Percentiles rank a stretch among this genome's conserved stretches.
These are phyloP conservation scores for Voacanga thouarsii DNA, from an alignment of 257 asterid genomes.

Conservation along the genomic window DNA sequence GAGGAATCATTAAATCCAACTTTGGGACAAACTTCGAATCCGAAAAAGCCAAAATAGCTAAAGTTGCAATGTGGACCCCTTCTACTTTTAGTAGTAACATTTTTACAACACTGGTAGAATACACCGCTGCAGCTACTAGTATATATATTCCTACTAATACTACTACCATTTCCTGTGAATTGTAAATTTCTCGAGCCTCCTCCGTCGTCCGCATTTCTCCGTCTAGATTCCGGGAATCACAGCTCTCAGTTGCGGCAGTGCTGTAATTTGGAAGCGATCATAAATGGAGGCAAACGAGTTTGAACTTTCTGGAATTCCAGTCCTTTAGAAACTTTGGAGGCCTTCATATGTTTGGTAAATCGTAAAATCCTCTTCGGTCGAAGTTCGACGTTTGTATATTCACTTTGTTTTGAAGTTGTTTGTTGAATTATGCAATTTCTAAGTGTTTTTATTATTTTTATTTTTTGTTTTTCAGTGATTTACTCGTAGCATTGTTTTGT, in stretches of 20 bases:
- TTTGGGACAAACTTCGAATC: conserved; percentile 47
- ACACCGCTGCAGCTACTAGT: background rate
- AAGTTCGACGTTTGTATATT: background rate
- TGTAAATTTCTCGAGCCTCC: background rate
- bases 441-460: background rate
- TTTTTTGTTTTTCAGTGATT: background rate
- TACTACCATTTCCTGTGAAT: background rate
- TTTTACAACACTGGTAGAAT: background rate
- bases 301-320: conserved; percentile 50
- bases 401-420: background rate
- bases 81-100: background rate
- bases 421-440: background rate
- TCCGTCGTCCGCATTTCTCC: background rate
- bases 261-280: background rate
- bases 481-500: background rate
- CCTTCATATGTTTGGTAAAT: background rate
- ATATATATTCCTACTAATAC: background rate
- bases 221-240: background rate
- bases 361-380: too few relatives aligned
- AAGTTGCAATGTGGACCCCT: conserved; percentile 3
- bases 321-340: conserved; percentile 13
- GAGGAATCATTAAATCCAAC: conserved; percentile 55
- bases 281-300: conserved; percentile 67
- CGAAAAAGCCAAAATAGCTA: conserved; percentile 39
- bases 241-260: conserved; percentile 4